Evolutionary conservation across 2,329 filamentous ascomycete genomes (phyloP).

Genomic region (Teratosphaeria gauchensis): DNA sequence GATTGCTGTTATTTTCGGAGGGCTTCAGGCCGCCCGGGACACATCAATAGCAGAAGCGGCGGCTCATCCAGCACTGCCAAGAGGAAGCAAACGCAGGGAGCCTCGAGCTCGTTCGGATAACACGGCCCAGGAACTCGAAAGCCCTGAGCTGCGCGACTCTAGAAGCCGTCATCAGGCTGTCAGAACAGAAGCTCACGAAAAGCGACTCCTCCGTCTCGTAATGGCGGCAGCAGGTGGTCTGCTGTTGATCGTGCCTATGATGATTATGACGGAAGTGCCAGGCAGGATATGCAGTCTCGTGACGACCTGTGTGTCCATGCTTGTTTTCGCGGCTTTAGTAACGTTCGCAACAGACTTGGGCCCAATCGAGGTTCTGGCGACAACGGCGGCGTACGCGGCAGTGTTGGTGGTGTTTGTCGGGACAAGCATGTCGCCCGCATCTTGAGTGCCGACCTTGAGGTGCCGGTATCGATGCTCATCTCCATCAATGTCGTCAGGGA

Average conservation of each 20-base stretch:
- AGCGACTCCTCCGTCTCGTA: conserved; percentile 1
- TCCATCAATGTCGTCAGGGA: too few relatives aligned
- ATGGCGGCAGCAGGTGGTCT: conserved; percentile 6
- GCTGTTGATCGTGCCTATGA: conserved; percentile 5
- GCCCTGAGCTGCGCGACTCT: not conserved
- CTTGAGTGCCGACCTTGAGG: too few relatives aligned
- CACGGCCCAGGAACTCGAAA: too few relatives aligned
- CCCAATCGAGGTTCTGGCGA: conserved; percentile 4
- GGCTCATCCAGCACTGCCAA: too few relatives aligned
- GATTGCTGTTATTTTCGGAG: too few relatives aligned
- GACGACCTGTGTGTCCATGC: conserved; percentile 4
- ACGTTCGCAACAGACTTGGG: conserved; percentile 1
- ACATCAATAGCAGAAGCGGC: too few relatives aligned
- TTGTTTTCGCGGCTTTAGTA: conserved; percentile 3
- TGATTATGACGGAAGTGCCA: conserved; percentile 6
- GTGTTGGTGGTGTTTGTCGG: conserved; percentile 6
- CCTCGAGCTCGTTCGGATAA: too few relatives aligned
- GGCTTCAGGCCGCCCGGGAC: too few relatives aligned
- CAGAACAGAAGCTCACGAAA: not conserved
- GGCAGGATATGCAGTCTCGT: conserved; percentile 3
- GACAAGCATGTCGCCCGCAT: not conserved
- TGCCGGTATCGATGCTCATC: too few relatives aligned
- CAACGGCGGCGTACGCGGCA: conserved; percentile 7
- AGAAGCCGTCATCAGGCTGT: conserved; percentile 1
- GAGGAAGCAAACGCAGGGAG: too few relatives aligned